Evolutionary conservation across 441 rosid genomes (phyloP).

Genomic region (Manihot esculenta): DNA sequence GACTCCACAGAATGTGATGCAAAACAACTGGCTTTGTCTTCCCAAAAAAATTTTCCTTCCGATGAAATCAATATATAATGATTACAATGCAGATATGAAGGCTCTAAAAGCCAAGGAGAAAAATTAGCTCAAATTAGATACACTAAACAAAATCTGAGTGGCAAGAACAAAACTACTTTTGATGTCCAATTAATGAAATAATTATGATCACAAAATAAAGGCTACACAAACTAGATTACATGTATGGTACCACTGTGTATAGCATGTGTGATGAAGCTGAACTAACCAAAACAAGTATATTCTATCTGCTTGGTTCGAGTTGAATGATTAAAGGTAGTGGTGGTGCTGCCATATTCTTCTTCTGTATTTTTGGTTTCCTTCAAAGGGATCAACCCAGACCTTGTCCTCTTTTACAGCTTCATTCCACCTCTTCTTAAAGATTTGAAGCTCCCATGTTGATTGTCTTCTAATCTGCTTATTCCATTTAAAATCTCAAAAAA

Average conservation of each 20-base stretch:
- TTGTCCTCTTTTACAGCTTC: slow-evolving; percentile 58
- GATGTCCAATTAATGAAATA: slow-evolving; percentile 37
- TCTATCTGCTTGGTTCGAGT: slow-evolving; percentile 11
- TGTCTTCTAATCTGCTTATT: slow-evolving; percentile 75
- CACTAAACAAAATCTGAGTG: not conserved
- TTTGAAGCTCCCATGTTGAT: slow-evolving; percentile 75
- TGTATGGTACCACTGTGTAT: too few species aligned
- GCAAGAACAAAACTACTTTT: slow-evolving; percentile 7
- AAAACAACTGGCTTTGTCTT: too few species aligned
- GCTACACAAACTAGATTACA: too few species aligned
- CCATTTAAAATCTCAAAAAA: not conserved
- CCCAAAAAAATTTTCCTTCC: too few species aligned
- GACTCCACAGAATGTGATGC: too few species aligned
- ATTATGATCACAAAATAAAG: slow-evolving; percentile 15
- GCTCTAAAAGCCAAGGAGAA: not conserved
- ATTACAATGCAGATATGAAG: not conserved
- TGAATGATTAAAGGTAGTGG: slow-evolving; percentile 6
- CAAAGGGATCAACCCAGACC: slow-evolving; percentile 70
- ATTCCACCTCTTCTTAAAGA: slow-evolving; percentile 77
- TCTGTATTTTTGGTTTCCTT: slow-evolving; percentile 26
- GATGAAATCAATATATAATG: too few species aligned
- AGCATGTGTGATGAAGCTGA: slow-evolving; percentile 6
- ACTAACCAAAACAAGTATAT: not conserved
- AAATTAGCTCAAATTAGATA: not conserved
- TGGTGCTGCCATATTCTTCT: slow-evolving; percentile 27